Conservation (phyloP, 2,329 filamentous ascomycete species). For the Botrytis deweyae region DNA sequence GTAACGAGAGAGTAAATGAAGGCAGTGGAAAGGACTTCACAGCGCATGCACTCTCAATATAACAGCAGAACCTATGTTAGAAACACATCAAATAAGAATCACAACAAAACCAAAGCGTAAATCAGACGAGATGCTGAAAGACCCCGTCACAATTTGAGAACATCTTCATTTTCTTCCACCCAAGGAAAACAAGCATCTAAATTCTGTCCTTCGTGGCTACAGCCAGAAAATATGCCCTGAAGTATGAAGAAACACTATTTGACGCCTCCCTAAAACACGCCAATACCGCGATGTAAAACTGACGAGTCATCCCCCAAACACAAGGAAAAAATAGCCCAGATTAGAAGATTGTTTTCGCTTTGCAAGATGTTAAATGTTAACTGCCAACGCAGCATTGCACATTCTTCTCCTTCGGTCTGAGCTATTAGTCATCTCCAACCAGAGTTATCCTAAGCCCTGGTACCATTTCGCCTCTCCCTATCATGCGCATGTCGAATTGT, state of each 20-base stretch:
- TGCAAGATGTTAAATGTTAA: constrained; percentile 19
- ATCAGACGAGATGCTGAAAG: background rate
- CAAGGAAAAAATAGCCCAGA: constrained; percentile 24
- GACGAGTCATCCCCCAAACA: constrained; percentile 23
- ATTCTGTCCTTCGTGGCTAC: constrained; percentile 18
- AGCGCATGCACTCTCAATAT: background rate
- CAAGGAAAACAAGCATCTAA: constrained; percentile 19
- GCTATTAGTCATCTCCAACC: background rate
- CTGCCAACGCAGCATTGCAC: background rate
- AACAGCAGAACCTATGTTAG: constrained; percentile 4
- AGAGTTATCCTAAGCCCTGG: constrained; percentile 8
- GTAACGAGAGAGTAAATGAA: background rate
- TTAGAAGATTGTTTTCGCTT: constrained; percentile 19
- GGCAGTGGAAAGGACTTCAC: background rate
- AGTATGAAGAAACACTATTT: constrained; percentile 26
- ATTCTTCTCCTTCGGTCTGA: background rate
- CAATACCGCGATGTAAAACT: constrained; percentile 26
- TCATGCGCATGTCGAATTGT: background rate
- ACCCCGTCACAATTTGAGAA: background rate
- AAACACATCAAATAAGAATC: constrained; percentile 5
- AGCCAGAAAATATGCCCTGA: constrained; percentile 24
- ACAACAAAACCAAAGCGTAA: background rate
- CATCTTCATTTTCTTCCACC: constrained; percentile 11
- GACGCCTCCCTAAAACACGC: constrained; percentile 37
- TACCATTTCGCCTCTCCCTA: constrained; percentile 4